Evolutionary conservation across 106 monocot species (phyloP).

Genomic region (Cymbidium sinense): DNA sequence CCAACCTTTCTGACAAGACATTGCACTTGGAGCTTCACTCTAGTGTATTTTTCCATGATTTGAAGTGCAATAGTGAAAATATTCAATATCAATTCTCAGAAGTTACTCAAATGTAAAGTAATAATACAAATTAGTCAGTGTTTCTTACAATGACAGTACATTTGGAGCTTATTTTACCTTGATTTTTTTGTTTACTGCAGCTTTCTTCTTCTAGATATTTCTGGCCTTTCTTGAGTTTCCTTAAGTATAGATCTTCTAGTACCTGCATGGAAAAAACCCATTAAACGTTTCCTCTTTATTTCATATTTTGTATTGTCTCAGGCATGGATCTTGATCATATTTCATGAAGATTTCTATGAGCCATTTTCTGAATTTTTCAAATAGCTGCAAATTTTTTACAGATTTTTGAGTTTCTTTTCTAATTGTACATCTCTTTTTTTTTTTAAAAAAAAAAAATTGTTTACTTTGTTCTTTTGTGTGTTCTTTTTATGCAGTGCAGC

Average conservation of each 20-base stretch:
- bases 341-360: neutral
- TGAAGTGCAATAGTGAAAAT: neutral
- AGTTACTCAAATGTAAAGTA: neutral
- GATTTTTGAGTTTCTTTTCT: too few species aligned
- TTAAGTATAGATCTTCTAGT: neutral
- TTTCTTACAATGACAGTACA: neutral
- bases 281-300: neutral
- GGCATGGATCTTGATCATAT: neutral
- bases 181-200: neutral
- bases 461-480: neutral
- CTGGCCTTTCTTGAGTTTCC: neutral
- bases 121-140: neutral
- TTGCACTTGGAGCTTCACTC: too few species aligned
- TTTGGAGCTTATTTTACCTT: neutral
- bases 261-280: neutral
- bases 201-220: neutral
- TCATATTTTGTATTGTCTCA: neutral
- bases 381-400: too few species aligned
- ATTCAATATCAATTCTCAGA: neutral
- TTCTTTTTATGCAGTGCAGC: constrained; percentile 8
- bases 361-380: neutral
- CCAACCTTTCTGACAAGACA: neutral
- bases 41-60: neutral
- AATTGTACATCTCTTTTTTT: neutral
- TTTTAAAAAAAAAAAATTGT: neutral